A percentile compares a stretch with the other conserved stretches of the same genome.
Conservation (phyloP, 495 filamentous ascomycete species). For the Talaromyces borbonicus region DNA sequence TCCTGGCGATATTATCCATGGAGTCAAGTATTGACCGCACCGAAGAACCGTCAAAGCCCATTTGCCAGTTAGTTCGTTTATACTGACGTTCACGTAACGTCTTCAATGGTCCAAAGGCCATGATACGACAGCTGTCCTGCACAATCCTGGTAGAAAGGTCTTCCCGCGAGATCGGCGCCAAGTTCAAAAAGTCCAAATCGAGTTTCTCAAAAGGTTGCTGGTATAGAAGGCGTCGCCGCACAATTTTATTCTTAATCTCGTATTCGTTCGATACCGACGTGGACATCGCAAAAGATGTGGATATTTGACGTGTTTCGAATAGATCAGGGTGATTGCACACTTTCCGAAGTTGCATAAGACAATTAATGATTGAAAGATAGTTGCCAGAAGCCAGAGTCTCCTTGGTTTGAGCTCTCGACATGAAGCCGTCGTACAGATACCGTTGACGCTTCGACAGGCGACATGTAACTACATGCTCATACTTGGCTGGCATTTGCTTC, state of each 20-base stretch:
- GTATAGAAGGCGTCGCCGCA: conserved; percentile 57
- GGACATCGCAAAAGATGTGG: conserved; percentile 90
- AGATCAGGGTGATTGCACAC: conserved; percentile 98
- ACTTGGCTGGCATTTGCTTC: conserved; percentile 98
- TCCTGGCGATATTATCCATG: conserved; percentile 60
- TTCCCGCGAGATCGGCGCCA: conserved; percentile 67
- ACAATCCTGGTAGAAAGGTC: conserved; percentile 49
- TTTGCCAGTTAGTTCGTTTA: conserved; percentile 47
- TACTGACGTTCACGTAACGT: conserved; percentile 55
- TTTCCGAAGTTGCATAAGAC: conserved; percentile 93
- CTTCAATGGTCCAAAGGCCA: conserved; percentile 51
- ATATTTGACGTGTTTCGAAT: conserved; percentile 96
- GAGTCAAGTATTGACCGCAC: conserved; percentile 61
- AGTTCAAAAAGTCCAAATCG: conserved; percentile 70
- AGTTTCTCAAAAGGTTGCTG: conserved; percentile 55
- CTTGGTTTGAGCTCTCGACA: conserved; percentile 84
- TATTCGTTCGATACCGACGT: conserved; percentile 72
- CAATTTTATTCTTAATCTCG: conserved; percentile 61
- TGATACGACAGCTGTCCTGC: conserved; percentile 52
- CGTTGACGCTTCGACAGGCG: conserved; percentile 88
- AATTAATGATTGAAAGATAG: conserved; percentile 96
- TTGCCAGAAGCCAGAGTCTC: conserved; percentile 89
- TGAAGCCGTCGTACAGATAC: conserved; percentile 92
- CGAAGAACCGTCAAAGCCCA: conserved; percentile 50
- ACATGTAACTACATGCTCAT: conserved; percentile 93